Percentiles rank a stretch among this genome's conserved stretches.
Conservation (phyloP, 2,329 filamentous ascomycete genomes). For the Tolypocladium nubicola region DNA sequence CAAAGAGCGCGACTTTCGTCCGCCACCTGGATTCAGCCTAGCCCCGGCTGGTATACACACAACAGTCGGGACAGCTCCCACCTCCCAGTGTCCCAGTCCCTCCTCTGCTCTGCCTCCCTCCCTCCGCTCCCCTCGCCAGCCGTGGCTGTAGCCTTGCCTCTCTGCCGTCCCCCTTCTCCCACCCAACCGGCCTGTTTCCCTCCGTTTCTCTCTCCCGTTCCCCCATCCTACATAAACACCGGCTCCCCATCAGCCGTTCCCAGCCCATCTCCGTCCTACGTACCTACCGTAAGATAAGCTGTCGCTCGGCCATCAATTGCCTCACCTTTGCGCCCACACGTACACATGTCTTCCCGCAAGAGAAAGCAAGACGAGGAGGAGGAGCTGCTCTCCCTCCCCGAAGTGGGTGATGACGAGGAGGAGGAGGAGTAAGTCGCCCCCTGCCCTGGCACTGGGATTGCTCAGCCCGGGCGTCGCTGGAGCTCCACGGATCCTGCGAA, state of each 20-base stretch:
- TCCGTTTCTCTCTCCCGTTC: not conserved
- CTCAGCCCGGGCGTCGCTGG: not conserved
- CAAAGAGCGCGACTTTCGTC: not conserved
- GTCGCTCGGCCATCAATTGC: not conserved
- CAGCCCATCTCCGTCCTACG: not conserved
- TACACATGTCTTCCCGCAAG: constrained; percentile 39
- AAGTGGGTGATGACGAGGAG: constrained; percentile 39
- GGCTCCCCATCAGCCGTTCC: not conserved
- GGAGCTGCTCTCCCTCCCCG: constrained; percentile 43
- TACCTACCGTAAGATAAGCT: not conserved
- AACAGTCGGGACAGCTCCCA: not conserved
- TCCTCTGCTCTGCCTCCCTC: not conserved
- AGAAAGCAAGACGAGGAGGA: constrained; percentile 51
- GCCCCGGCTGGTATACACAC: not conserved
- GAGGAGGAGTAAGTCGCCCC: constrained; percentile 39
- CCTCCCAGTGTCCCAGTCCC: not conserved
- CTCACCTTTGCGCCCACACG: not conserved
- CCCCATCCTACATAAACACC: constrained; percentile 1
- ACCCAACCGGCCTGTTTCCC: not conserved
- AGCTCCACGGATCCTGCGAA: not conserved
- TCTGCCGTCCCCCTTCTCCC: not conserved
- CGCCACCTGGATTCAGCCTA: constrained; percentile 1
- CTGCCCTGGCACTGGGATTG: not conserved
- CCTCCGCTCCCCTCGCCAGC: not conserved
- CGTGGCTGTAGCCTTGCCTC: not conserved